phyloP scores from a whole-genome alignment of 306 rosid species.

The Carpinus fangiana region DNA sequence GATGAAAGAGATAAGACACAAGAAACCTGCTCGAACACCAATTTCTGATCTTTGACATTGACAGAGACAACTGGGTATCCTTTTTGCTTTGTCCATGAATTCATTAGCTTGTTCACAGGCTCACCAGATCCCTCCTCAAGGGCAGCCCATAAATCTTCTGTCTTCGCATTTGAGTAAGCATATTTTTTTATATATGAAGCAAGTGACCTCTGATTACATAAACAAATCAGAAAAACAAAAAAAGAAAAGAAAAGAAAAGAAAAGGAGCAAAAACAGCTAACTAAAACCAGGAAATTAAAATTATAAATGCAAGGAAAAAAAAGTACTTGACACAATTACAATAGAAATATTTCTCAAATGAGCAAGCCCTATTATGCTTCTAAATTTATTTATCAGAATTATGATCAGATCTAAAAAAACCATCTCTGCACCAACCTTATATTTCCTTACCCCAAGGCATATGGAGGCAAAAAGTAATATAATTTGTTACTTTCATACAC shows the following conservation, averaged over 20 bases:
- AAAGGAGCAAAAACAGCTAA: neutral
- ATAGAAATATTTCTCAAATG: neutral
- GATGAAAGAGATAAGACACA: constrained; percentile 21
- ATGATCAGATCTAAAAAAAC: neutral
- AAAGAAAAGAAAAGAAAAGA: too few species aligned
- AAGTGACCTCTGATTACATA: constrained; percentile 71
- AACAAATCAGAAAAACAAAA: constrained; percentile 10
- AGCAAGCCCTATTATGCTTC: neutral
- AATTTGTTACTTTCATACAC: neutral
- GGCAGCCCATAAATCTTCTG: constrained; percentile 94
- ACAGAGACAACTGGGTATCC: constrained; percentile 92
- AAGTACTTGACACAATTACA: neutral
- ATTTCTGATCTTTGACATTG: constrained; percentile 53
- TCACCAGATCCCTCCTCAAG: constrained; percentile 95
- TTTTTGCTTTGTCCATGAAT: constrained; percentile 92
- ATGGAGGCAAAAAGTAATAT: neutral
- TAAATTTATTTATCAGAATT: neutral
- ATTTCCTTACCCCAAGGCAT: neutral
- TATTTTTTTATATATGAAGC: constrained; percentile 81
- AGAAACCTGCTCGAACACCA: constrained; percentile 87
- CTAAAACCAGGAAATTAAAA: neutral
- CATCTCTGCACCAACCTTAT: neutral
- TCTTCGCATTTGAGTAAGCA: constrained; percentile 84
- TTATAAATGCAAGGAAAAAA: too few species aligned
- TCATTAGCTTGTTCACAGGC: constrained; percentile 85